Percentiles rank a stretch among this genome's conserved stretches.
These are phyloP conservation scores for Metschnikowia continentalis DNA, from an alignment of 805 yeast species.

Conservation along the genomic window DNA sequence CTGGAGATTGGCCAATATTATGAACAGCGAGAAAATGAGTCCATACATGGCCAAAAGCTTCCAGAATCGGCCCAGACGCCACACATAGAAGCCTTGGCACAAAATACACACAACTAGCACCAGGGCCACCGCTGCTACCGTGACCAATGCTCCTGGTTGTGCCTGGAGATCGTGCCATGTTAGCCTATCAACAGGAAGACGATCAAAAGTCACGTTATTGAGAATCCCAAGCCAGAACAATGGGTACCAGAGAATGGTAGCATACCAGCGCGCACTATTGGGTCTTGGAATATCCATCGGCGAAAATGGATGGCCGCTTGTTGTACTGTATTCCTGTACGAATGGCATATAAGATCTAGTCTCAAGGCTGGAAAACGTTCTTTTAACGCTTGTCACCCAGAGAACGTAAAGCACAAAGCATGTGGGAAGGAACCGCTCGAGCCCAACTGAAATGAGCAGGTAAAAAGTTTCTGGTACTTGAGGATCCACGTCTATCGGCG, in stretches of 20 bases:
- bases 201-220: conserved; percentile 84
- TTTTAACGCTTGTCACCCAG: conserved; percentile 54
- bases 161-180: conserved; percentile 64
- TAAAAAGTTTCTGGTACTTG: conserved; percentile 51
- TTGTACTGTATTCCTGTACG: neutral
- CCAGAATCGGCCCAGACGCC: conserved; percentile 71
- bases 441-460: conserved; percentile 61
- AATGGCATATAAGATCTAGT: neutral
- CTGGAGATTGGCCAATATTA: conserved; percentile 39
- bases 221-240: conserved; percentile 80
- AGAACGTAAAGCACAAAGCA: conserved; percentile 66
- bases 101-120: conserved; percentile 50
- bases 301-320: neutral
- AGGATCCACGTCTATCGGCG: conserved; percentile 62
- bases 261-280: conserved; percentile 1
- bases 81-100: conserved; percentile 72
- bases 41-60: conserved; percentile 58
- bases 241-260: conserved; percentile 61
- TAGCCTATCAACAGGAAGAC: conserved; percentile 82
- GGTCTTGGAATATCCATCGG: neutral
- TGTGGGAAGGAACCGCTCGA: conserved; percentile 72
- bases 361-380: conserved; percentile 38
- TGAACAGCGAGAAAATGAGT: conserved; percentile 39
- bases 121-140: conserved; percentile 50
- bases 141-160: conserved; percentile 72